Base-by-base conservation (phyloP, 768 basidiomycete genomes). In the Coprinopsis marcescibilis region DNA sequence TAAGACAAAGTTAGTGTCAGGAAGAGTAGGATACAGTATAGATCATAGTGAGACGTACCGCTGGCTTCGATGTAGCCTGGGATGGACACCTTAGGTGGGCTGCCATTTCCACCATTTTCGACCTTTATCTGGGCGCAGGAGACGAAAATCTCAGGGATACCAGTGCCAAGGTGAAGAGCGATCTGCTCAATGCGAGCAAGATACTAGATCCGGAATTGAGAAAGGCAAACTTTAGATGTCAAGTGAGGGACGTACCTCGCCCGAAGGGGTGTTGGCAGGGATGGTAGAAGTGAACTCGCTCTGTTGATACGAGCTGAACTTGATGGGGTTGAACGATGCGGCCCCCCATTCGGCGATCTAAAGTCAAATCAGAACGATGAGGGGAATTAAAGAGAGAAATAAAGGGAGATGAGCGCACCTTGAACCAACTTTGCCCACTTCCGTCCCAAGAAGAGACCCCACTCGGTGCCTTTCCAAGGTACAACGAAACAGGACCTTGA, bases 101-200 rank as follows among this genome's bases (percentile, higher is more conserved):
- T 71, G 13, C 71, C 73, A 50, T 57, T 59, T 10, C 75, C 74
- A 25, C 71, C 66, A 23, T 67, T 66, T 2, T 67, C 69, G 43
- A 77, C 53, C 29, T 61, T 66, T 49, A 77, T 67, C 46, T 76
- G 75, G 17, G 67, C 75, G 51, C 75, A 77, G 19, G 72, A 69
- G 45, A 76, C 66, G 57, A 69, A 76, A 51, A 68, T 67, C 55
- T 77, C 71, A 13, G 73, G 72, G 24, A 70, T 67, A 39, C 66
- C 71, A 4, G 45, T 46, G 41, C 61, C 64, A 12, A 68, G 60
- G 54, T 77, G 76, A 15, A 77, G 64, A 21, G 66, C 76, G 32
- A 71, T 62, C 25, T 72, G 68, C 50, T 77, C 75, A 46, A 72
- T 67, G 37, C 75, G 72, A 43, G 72, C 62, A 21, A 73, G 60